Conservation (phyloP, 441 rosid genomes). For the Rhodomyrtus psidioides region DNA sequence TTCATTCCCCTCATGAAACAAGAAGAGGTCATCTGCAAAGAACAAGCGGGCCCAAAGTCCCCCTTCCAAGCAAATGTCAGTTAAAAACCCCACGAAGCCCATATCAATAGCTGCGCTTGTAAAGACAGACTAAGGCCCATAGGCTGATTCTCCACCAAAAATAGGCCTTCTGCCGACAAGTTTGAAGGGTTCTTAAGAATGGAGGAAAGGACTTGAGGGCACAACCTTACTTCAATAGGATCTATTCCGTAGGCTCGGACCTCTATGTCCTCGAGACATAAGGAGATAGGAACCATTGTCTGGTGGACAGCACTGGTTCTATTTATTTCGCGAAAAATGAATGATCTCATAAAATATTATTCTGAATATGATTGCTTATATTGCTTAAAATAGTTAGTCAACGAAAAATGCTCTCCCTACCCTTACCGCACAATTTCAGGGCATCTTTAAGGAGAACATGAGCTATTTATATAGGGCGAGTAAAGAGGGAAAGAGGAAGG, state of each 20-base stretch:
- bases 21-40: not conserved
- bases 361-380: too few species aligned
- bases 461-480: too few species aligned
- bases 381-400: too few species aligned
- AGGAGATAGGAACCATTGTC: not conserved
- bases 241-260: not conserved
- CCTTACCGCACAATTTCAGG: too few species aligned
- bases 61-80: not conserved
- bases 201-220: not conserved
- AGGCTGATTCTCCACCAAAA: not conserved
- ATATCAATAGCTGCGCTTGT: not conserved
- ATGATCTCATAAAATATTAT: too few species aligned
- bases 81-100: not conserved
- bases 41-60: not conserved
- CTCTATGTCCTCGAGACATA: not conserved
- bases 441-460: too few species aligned
- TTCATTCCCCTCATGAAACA: not conserved
- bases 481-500: too few species aligned
- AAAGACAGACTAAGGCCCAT: not conserved
- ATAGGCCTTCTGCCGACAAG: not conserved
- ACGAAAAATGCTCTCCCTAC: too few species aligned
- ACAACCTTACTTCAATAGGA: not conserved
- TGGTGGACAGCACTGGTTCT: not conserved
- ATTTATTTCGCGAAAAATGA: too few species aligned
- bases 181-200: not conserved